phyloP scores from a whole-genome alignment of 2,329 filamentous ascomycete species.

The Pyricularia grisea region DNA sequence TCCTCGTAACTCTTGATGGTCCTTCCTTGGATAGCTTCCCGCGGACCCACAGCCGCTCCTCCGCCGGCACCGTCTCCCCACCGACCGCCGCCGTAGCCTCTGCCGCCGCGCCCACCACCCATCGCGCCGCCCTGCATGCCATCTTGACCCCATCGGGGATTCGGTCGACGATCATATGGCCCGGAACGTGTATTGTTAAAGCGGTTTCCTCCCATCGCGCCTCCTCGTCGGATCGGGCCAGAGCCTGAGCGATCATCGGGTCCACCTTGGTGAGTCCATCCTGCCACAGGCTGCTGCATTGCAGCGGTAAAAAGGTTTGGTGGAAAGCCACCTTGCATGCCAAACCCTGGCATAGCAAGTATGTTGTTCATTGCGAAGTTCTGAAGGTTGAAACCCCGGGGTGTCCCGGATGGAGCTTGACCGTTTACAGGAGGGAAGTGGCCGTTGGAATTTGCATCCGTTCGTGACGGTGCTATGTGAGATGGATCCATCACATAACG shows the following conservation, averaged over 20 bases:
- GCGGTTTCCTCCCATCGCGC: slow-evolving; percentile 33
- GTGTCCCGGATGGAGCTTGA: slow-evolving; percentile 72
- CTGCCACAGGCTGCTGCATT: slow-evolving; percentile 29
- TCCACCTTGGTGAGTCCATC: slow-evolving; percentile 32
- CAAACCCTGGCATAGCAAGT: slow-evolving; percentile 51
- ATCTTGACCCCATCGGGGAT: slow-evolving; percentile 38
- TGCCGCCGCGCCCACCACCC: slow-evolving; percentile 32
- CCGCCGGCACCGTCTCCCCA: slow-evolving; percentile 69
- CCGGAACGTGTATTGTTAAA: slow-evolving; percentile 56
- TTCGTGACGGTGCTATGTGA: slow-evolving; percentile 86
- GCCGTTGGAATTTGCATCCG: slow-evolving; percentile 90
- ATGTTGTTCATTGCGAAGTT: slow-evolving; percentile 55
- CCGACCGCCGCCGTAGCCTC: slow-evolving; percentile 36
- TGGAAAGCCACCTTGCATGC: slow-evolving; percentile 31
- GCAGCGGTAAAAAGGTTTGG: slow-evolving; percentile 42
- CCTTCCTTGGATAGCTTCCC: slow-evolving; percentile 84
- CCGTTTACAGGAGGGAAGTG: slow-evolving; percentile 80
- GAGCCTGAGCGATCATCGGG: slow-evolving; percentile 30
- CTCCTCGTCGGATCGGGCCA: slow-evolving; percentile 62
- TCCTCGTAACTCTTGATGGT: slow-evolving; percentile 97
- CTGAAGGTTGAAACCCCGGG: slow-evolving; percentile 81
- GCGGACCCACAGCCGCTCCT: slow-evolving; percentile 69
- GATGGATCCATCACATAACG: slow-evolving; percentile 89
- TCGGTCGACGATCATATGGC: slow-evolving; percentile 63
- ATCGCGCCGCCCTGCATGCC: slow-evolving; percentile 29